Percentiles rank a stretch among this genome's conserved stretches.
phyloP scores from a whole-genome alignment of 1,284 basidiomycete genomes.

The Macrocybe sp. region DNA sequence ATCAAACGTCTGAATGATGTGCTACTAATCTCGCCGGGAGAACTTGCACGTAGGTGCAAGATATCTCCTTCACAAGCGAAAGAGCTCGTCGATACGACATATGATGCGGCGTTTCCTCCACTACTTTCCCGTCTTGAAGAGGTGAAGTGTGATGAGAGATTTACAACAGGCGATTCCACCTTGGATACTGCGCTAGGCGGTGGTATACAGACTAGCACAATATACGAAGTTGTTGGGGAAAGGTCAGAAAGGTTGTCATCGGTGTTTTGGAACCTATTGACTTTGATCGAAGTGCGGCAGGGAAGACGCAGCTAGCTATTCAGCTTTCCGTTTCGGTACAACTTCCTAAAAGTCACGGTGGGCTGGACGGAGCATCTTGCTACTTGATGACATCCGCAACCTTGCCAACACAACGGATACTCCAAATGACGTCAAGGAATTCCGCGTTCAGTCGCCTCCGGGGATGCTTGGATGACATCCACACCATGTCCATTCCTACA shows the following conservation, averaged over 20 bases:
- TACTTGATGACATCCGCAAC: slow-evolving; percentile 73
- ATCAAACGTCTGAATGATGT: slow-evolving; percentile 44
- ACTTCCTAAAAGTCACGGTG: slow-evolving; percentile 47
- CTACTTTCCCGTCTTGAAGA: slow-evolving; percentile 33
- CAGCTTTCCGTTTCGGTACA: slow-evolving; percentile 77
- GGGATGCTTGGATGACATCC: slow-evolving; percentile 62
- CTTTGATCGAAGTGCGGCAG: slow-evolving; percentile 58
- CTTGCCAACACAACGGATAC: slow-evolving; percentile 64
- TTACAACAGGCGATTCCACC: slow-evolving; percentile 65
- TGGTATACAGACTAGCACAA: slow-evolving; percentile 68
- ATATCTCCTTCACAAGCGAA: slow-evolving; percentile 44
- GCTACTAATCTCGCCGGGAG: slow-evolving; percentile 40
- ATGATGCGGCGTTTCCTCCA: slow-evolving; percentile 31
- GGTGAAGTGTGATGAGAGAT: slow-evolving; percentile 32
- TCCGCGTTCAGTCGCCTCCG: slow-evolving; percentile 38
- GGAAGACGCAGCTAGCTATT: slow-evolving; percentile 84
- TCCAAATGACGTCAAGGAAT: slow-evolving; percentile 50
- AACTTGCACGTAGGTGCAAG: slow-evolving; percentile 51
- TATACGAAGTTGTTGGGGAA: slow-evolving; percentile 87
- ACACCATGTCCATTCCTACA: slow-evolving; percentile 55
- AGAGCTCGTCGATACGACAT: slow-evolving; percentile 42
- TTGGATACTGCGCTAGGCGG: slow-evolving; percentile 70
- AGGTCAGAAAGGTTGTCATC: slow-evolving; percentile 45
- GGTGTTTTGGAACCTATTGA: slow-evolving; percentile 1
- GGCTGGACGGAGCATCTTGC: slow-evolving; percentile 57